These are phyloP conservation scores for Phytophthora aleatoria DNA, from an alignment of 352 stramenopile species.

Conservation along the genomic window DNA sequence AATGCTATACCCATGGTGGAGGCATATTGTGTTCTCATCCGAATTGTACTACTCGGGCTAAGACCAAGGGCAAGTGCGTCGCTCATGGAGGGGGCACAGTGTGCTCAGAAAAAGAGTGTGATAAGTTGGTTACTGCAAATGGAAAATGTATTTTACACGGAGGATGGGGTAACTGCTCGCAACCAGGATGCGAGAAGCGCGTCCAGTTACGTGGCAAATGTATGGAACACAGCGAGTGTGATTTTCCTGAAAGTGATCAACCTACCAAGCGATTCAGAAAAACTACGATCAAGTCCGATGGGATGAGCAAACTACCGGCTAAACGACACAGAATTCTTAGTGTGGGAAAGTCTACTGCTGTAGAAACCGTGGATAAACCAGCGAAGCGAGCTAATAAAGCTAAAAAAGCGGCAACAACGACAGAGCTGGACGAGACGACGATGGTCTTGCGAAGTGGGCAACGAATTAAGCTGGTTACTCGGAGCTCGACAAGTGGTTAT, in stretches of 20 bases:
- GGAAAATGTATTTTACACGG: constrained; percentile 16
- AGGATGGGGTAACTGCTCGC: constrained; percentile 10
- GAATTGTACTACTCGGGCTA: constrained; percentile 13
- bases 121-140: constrained; percentile 14
- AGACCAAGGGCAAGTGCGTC: constrained; percentile 14
- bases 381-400: background rate
- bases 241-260: background rate
- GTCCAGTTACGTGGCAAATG: constrained; percentile 8
- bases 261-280: background rate
- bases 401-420: background rate
- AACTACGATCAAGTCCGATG: background rate
- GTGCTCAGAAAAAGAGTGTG: constrained; percentile 4
- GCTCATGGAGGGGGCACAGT: constrained; percentile 19
- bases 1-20: constrained; percentile 19
- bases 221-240: constrained; percentile 1
- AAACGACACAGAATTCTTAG: background rate
- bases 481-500: background rate
- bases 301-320: background rate
- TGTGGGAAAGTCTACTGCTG: background rate
- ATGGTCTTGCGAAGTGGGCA: constrained; percentile 13
- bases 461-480: constrained; percentile 5
- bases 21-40: constrained; percentile 7
- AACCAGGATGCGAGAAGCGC: constrained; percentile 13
- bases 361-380: background rate
- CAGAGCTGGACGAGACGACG: background rate